Base-by-base conservation (phyloP, 2,329 filamentous ascomycete species). In the Fusarium lateritium region DNA sequence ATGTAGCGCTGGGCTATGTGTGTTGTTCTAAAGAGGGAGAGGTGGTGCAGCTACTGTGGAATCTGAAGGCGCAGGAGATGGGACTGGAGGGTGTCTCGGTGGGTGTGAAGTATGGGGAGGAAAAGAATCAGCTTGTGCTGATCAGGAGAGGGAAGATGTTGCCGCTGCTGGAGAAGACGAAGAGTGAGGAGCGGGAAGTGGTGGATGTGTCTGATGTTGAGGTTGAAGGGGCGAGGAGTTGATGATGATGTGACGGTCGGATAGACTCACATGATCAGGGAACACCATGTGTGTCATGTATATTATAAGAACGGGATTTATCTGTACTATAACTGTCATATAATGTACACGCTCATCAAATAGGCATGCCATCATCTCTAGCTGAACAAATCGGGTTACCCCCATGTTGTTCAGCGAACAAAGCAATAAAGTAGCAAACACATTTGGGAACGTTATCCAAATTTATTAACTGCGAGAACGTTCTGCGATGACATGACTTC, bases 41-140 rank as follows among this genome's bases (percentile, higher is more conserved):
- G 9, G 76, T 94, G 22, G 79, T 84, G 73, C 91, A 94, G 80
- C 86, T 94, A 78, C 70, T 94, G 6, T 94, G 92, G 92, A 95
- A 94, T 76, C 78, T 79, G 36, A 83, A 80, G 44, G 91, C 91
- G 3, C 86, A 87, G 56, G 83, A 89, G 55, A 82, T 84, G 51
- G 91, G 91, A 2, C 76, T 94, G 42, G 85, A 88, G 47, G 90
- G 89, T 0, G 64, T 90, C 24, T 84, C 84, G 1, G 86, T 90
- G 17, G 81, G 79, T 3, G 77, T 83, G 56, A 83, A 79, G 65
- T 82, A 86, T 72, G 73, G 64, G 2, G 72, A 75, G 5, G 72
- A 72, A 7, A 75, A 80, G 46, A 76, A 79, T 44, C 79, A 83
- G 62, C 72, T 89, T 33, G 78, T 86, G 17, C 75, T 91, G 70